Conservation (phyloP, 805 yeast genomes). For the Yamadazyma nakazawae region DNA sequence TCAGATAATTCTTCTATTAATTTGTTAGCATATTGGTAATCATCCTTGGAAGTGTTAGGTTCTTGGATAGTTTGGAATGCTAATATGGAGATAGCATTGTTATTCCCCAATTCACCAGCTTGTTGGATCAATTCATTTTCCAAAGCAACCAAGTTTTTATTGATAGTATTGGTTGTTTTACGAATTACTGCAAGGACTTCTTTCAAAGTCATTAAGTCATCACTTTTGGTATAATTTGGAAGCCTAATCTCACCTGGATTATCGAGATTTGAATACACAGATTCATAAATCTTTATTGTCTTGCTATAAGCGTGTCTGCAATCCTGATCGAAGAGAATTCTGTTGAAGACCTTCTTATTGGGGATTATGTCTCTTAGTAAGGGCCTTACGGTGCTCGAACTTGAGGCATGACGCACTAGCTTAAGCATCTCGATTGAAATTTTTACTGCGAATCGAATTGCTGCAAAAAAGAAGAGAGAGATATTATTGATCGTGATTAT, state of each 20-base stretch:
- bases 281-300: slow-evolving; percentile 50
- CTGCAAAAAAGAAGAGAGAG: not conserved
- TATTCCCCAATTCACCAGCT: slow-evolving; percentile 80
- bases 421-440: not conserved
- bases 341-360: slow-evolving; percentile 51
- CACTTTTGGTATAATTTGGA: slow-evolving; percentile 49
- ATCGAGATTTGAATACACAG: slow-evolving; percentile 48
- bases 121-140: slow-evolving; percentile 75
- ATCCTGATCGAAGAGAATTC: slow-evolving; percentile 65
- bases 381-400: slow-evolving; percentile 9
- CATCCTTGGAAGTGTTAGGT: slow-evolving; percentile 38
- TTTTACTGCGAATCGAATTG: slow-evolving; percentile 1
- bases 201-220: slow-evolving; percentile 67
- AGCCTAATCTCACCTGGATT: slow-evolving; percentile 32
- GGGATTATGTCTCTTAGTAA: slow-evolving; percentile 43
- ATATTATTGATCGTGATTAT: not conserved
- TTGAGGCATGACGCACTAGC: slow-evolving; percentile 1
- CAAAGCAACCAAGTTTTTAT: slow-evolving; percentile 52
- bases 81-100: slow-evolving; percentile 73
- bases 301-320: slow-evolving; percentile 52
- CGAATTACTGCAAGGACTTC: slow-evolving; percentile 62
- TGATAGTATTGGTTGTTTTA: slow-evolving; percentile 54
- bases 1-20: slow-evolving; percentile 58
- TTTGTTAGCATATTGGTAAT: slow-evolving; percentile 57
- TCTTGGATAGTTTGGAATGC: slow-evolving; percentile 60